Percentiles rank a stretch among this genome's conserved stretches.
Evolutionary conservation across 2,329 filamentous ascomycete genomes (phyloP).

Genomic region (Aspergillus floridensis): DNA sequence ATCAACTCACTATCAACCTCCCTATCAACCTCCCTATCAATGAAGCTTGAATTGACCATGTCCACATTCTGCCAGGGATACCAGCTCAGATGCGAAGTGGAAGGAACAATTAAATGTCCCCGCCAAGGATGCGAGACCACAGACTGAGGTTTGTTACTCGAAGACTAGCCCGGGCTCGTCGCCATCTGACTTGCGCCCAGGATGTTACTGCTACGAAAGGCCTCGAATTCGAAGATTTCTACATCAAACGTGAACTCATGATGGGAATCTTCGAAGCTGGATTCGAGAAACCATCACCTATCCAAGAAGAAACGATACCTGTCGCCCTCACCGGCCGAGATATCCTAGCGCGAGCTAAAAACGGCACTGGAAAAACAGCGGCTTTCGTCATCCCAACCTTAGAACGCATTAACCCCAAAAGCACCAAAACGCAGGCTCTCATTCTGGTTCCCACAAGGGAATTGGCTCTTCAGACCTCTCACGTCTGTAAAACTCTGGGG

Average conservation of each 20-base stretch:
- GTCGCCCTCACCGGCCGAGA: conserved; percentile 93
- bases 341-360: conserved; percentile 94
- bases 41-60: conserved; percentile 11
- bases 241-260: conserved; percentile 87
- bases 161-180: neutral
- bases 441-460: conserved; percentile 96
- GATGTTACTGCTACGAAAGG: conserved; percentile 99
- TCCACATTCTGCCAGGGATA: conserved; percentile 32
- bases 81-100: conserved; percentile 41
- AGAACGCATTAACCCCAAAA: conserved; percentile 94
- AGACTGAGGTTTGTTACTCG: conserved; percentile 46
- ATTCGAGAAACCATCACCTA: conserved; percentile 97
- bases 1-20: no score
- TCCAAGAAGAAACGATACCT: conserved; percentile 98
- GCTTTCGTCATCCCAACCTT: conserved; percentile 96
- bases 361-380: conserved; percentile 96
- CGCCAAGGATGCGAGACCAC: conserved; percentile 48
- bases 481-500: conserved; percentile 97
- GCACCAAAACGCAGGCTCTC: conserved; percentile 91
- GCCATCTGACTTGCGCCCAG: conserved; percentile 46
- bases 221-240: conserved; percentile 95
- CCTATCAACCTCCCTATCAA: conserved; percentile 4
- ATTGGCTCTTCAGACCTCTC: conserved; percentile 94
- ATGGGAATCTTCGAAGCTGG: conserved; percentile 99
- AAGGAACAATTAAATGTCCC: conserved; percentile 48